Base-by-base conservation (phyloP, 164 flowering plant species). In the Warburgia ugandensis region DNA sequence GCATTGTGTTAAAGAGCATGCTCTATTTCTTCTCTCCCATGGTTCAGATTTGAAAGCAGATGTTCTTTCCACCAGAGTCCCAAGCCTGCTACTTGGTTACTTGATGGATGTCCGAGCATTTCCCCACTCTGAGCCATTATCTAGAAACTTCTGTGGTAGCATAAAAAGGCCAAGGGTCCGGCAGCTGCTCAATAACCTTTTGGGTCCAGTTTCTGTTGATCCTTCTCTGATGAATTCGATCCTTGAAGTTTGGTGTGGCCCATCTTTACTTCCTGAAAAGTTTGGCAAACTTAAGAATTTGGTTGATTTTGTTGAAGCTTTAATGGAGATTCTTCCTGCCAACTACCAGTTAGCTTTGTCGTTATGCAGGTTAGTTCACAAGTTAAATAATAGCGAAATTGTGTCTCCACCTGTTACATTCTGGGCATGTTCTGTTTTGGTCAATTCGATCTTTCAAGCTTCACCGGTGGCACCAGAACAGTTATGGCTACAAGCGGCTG, bases 221-320 rank as follows among this genome's bases (percentile, higher is more conserved):
- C 67, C 45, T 52, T 65, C 74, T 45, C 44, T 78, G 20, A 64
- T 80, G 38, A 86, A 86, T 64, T 54, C 59, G 32, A 78, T 75
- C 56, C 84, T 90, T 42, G 78, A 80, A 62, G 74, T 51, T 20
- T 78, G 79, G 83, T 64, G 67, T 71, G 94, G 97, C 7, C 80
- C 87, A 29, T 69, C 79, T 10, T 82, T 86, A 42, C 50, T 90
- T 36, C 95, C 95, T 22, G 61, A 63, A 28, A 64, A 55, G 4
- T 68, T 52, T 39, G 69, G 29, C 17, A 55, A 73, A 41, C 65
- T 61, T 5, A 69, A 77, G 59, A 62, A 72, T 55, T 44, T 90
- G 49, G 86, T 82, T 27, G 90, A 84, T 64, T 70, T 82, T 59
- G 86, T 80, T 16, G 97, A 86, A 17, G 68, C 68, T 69, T 16